A percentile compares a stretch with the other conserved stretches of the same genome.
Conservation (phyloP, 2,329 filamentous ascomycete genomes). For the Pseudogymnoascus sp. region DNA sequence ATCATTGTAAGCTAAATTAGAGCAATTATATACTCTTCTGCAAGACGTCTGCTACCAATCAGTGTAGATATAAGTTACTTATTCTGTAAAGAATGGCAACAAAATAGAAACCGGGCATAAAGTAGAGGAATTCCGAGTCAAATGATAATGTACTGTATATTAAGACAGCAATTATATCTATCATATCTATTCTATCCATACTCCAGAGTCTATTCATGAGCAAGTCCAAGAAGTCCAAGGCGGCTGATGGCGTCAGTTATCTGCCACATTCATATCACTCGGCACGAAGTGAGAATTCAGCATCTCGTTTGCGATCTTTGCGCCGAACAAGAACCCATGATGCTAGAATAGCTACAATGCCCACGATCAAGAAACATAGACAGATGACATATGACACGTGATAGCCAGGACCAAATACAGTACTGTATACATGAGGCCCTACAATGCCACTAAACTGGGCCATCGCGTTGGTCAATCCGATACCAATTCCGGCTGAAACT, state of each 20-base stretch:
- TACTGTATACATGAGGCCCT: constrained; percentile 34
- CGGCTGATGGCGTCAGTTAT: background rate
- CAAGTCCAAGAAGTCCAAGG: background rate
- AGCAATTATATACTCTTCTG: too few species aligned
- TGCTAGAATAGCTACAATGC: constrained; percentile 23
- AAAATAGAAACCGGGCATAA: background rate
- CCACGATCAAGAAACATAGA: constrained; percentile 26
- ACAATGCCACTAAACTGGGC: constrained; percentile 36
- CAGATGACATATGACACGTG: constrained; percentile 32
- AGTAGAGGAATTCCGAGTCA: background rate
- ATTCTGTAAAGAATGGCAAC: background rate
- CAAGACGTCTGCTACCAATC: too few species aligned
- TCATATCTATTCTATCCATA: background rate
- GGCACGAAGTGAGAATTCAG: background rate
- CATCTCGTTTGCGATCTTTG: constrained; percentile 15
- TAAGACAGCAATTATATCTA: background rate
- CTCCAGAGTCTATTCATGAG: background rate
- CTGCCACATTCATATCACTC: background rate
- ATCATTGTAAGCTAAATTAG: too few species aligned
- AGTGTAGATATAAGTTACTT: too few species aligned
- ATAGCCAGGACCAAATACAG: constrained; percentile 34
- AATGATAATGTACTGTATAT: background rate
- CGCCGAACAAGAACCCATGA: constrained; percentile 24
- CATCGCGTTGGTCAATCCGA: constrained; percentile 36
- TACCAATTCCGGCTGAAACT: constrained; percentile 33